These are phyloP conservation scores for Russula compacta DNA, from an alignment of 768 basidiomycete genomes.

Conservation along the genomic window DNA sequence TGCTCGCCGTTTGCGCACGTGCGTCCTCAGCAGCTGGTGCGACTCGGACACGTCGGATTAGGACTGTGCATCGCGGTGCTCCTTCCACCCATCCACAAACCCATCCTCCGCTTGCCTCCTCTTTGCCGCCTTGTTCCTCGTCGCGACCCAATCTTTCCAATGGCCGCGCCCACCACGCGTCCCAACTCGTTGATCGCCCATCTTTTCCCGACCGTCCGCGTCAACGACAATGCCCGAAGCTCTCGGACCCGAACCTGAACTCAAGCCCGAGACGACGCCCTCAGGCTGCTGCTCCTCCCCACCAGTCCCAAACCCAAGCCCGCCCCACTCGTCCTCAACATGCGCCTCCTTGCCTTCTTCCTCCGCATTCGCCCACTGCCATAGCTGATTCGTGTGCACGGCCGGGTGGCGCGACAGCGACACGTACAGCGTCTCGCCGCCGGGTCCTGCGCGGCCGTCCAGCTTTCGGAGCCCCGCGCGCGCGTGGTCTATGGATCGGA, in stretches of 20 bases:
- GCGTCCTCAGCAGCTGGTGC: too few relatives aligned
- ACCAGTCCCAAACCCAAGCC: constrained; percentile 4
- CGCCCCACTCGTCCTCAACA: background rate
- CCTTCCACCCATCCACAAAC: too few relatives aligned
- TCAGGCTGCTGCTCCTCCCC: background rate
- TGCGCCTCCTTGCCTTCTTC: background rate
- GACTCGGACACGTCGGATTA: too few relatives aligned
- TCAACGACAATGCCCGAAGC: too few relatives aligned
- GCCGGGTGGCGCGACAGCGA: background rate
- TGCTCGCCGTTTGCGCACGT: too few relatives aligned
- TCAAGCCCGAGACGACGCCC: background rate
- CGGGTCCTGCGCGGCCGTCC: background rate
- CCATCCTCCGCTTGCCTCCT: too few relatives aligned
- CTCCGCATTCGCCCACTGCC: background rate
- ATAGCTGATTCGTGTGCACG: background rate
- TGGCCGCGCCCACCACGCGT: constrained; percentile 3
- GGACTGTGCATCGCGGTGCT: too few relatives aligned
- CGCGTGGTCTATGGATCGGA: background rate
- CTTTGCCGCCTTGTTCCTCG: too few relatives aligned
- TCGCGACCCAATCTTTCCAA: background rate
- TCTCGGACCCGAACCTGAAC: too few relatives aligned
- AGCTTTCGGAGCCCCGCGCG: background rate
- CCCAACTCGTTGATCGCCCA: background rate
- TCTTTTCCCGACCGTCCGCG: too few relatives aligned
- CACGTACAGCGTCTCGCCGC: background rate